Evolutionary conservation across 257 asterid species (phyloP).

Genomic region (Lantana camara): DNA sequence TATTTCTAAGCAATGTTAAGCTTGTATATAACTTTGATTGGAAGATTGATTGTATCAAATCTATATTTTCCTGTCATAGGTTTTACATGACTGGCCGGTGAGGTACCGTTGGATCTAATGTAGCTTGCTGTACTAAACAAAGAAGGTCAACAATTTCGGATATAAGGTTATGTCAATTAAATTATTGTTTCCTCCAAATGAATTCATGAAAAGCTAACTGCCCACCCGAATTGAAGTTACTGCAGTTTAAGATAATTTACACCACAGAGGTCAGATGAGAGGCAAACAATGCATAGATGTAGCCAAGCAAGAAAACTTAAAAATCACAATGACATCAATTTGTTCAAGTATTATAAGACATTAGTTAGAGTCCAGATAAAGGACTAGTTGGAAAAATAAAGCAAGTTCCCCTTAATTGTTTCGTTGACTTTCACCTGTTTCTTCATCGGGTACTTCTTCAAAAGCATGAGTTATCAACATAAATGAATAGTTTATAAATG

Average conservation of each 20-base stretch:
- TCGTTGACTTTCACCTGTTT: not conserved
- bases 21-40: not conserved
- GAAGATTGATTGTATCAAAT: not conserved
- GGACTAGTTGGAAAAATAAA: not conserved
- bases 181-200: not conserved
- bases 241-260: slow-evolving; percentile 6
- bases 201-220: not conserved
- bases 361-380: not conserved
- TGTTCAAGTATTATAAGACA: not conserved
- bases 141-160: not conserved
- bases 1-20: not conserved
- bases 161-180: not conserved
- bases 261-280: not conserved
- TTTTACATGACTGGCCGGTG: not conserved
- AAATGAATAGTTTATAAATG: too few species aligned
- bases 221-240: not conserved
- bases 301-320: not conserved
- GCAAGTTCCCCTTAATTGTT: not conserved
- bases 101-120: not conserved
- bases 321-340: not conserved
- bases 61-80: not conserved
- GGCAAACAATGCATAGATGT: not conserved
- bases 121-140: slow-evolving; percentile 10
- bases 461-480: not conserved
- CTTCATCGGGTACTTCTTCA: not conserved